Base-by-base conservation (phyloP, 1,139 yeast species). In the Sugiyamaella pinicola region DNA sequence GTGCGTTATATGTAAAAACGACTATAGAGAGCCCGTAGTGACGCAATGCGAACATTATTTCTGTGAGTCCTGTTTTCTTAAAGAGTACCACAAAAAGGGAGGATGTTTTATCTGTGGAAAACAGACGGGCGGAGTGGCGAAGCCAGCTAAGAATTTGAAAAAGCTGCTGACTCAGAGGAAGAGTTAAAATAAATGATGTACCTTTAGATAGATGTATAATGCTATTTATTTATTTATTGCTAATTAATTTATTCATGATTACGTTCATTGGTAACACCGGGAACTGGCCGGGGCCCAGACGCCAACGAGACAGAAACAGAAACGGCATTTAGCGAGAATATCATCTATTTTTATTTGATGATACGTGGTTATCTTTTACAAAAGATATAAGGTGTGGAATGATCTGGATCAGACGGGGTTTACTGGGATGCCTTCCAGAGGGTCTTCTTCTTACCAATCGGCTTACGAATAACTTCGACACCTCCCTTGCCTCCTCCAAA, bases 31-130 rank as follows among this genome's bases (percentile, higher is more conserved):
- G 5, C 93, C 95, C 0, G 77, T 87, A 1, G 78, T 75, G 53
- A 84, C 95, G 0, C 69, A 65, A 15, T 87, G 96, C 67, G 76
- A 75, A 2, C 96, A 87, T 65, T 71, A 80, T 46, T 87, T 78
- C 63, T 87, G 96, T 63, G 82, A 81, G 59, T 54, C 58, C 4
- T 87, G 96, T 64, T 87, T 84, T 64, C 65, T 84, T 60, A 65
- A 67, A 1, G 69, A 84, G 48, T 77, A 73, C 59, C 78, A 79
- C 58, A 73, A 67, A 55, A 74, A 73, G 46, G 72, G 77, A 38
- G 70, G 68, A 4, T 86, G 95, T 64, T 72, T 72, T 51, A 75
- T 84, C 2, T 86, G 95, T 64, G 77, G 53, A 57, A 67, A 58
- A 58, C 57, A 62, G 22, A 63, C 67, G 24, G 53, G 57, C 19